Evolutionary conservation across 768 basidiomycete species (phyloP).

Genomic region (Phylloporus arenicola): DNA sequence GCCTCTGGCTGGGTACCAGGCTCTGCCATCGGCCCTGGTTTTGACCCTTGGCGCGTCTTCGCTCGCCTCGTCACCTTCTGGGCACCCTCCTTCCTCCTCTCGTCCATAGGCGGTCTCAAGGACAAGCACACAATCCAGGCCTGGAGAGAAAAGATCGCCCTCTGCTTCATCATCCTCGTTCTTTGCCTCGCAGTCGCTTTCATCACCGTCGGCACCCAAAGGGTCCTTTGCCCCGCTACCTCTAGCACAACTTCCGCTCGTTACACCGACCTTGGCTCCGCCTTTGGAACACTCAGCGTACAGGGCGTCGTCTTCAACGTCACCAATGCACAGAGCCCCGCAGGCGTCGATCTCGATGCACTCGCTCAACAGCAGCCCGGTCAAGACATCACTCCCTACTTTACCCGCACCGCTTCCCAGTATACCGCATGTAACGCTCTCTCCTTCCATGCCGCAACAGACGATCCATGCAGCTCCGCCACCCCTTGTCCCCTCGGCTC

Average conservation of each 20-base stretch:
- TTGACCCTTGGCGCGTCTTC: constrained; percentile 76
- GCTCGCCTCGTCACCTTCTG: constrained; percentile 81
- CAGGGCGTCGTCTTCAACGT: constrained; percentile 76
- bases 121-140: constrained; percentile 78
- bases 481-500: constrained; percentile 64
- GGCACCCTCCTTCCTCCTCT: constrained; percentile 77
- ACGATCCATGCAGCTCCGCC: constrained; percentile 59
- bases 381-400: constrained; percentile 86
- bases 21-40: constrained; percentile 25
- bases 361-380: constrained; percentile 58
- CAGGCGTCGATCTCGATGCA: constrained; percentile 51
- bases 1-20: constrained; percentile 35
- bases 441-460: constrained; percentile 62
- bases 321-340: constrained; percentile 41
- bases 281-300: constrained; percentile 64
- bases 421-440: constrained; percentile 63
- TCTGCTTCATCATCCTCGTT: constrained; percentile 81
- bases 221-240: constrained; percentile 77
- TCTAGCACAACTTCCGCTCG: constrained; percentile 36
- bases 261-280: constrained; percentile 53
- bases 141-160: constrained; percentile 95
- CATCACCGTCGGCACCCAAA: constrained; percentile 89
- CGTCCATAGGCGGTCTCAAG: constrained; percentile 71
- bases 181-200: constrained; percentile 83
- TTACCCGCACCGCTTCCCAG: constrained; percentile 61